These are phyloP conservation scores for Paramecium pentaurelia DNA, from an alignment of 73 alveolate genomes.

Conservation along the genomic window DNA sequence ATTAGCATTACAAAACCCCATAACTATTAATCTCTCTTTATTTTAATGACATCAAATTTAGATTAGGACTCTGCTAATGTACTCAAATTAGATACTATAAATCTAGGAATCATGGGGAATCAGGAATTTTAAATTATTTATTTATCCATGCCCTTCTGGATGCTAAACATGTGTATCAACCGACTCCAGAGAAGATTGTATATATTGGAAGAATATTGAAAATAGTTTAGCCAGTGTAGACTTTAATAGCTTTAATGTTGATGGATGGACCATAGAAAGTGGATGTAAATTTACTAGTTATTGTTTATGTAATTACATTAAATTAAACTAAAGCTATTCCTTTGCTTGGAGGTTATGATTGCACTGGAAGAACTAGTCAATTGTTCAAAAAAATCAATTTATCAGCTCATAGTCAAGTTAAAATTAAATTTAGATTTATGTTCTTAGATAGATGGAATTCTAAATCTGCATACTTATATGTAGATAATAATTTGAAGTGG, in stretches of 20 bases:
- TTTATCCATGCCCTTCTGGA: not conserved
- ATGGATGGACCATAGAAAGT: not conserved
- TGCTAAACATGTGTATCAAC: not conserved
- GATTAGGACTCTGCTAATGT: not conserved
- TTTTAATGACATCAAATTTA: not conserved
- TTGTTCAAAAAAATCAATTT: not conserved
- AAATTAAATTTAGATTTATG: not conserved
- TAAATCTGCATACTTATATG: not conserved
- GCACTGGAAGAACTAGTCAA: not conserved
- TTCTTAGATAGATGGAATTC: constrained; percentile 8
- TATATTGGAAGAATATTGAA: not conserved
- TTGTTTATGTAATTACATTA: not conserved
- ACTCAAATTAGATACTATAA: not conserved
- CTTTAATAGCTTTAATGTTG: not conserved
- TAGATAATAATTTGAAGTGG: not conserved
- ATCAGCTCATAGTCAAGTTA: not conserved
- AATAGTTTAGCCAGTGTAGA: not conserved
- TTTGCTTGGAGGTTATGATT: not conserved
- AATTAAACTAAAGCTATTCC: not conserved
- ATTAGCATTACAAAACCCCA: not conserved
- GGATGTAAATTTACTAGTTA: not conserved
- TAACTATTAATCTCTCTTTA: not conserved
- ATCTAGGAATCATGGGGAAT: constrained; percentile 1
- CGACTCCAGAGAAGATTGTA: not conserved
- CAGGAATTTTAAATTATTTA: not conserved